These are phyloP conservation scores for Coemansia umbellata DNA, from an alignment of 192 early-diverging fungal genomes.

Conservation along the genomic window DNA sequence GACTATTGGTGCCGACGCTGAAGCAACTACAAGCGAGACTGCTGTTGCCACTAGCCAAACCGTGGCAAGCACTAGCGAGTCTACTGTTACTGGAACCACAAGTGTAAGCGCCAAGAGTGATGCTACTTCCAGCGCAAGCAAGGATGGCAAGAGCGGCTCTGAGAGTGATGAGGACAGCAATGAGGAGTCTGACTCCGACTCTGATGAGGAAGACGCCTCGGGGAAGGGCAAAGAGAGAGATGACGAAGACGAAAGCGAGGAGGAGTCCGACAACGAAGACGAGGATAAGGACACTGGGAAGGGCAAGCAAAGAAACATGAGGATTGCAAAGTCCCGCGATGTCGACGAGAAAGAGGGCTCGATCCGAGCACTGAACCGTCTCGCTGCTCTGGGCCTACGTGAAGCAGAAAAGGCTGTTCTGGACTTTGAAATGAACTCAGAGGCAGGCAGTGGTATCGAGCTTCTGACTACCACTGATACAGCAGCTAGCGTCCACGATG, in stretches of 20 bases:
- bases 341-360: slow-evolving; percentile 3
- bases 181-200: slow-evolving; percentile 19
- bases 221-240: slow-evolving; percentile 1
- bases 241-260: slow-evolving; percentile 7
- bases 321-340: background rate
- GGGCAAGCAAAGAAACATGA: slow-evolving; percentile 3
- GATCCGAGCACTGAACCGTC: slow-evolving; percentile 29
- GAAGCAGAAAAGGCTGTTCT: slow-evolving; percentile 33
- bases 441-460: slow-evolving; percentile 9
- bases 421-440: slow-evolving; percentile 33
- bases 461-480: slow-evolving; percentile 22
- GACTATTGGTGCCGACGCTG: slow-evolving; percentile 12
- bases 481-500: background rate
- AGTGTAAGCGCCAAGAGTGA: background rate
- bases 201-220: background rate
- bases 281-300: background rate
- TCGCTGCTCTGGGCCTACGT: slow-evolving; percentile 32
- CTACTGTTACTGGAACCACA: too few species aligned
- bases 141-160: slow-evolving; percentile 6
- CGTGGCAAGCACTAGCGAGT: background rate
- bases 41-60: background rate
- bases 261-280: background rate
- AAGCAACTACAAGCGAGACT: background rate
- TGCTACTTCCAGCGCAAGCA: background rate
- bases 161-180: slow-evolving; percentile 29